Conservation (phyloP, 129 eudicot species). For the Erigeron canadensis region DNA sequence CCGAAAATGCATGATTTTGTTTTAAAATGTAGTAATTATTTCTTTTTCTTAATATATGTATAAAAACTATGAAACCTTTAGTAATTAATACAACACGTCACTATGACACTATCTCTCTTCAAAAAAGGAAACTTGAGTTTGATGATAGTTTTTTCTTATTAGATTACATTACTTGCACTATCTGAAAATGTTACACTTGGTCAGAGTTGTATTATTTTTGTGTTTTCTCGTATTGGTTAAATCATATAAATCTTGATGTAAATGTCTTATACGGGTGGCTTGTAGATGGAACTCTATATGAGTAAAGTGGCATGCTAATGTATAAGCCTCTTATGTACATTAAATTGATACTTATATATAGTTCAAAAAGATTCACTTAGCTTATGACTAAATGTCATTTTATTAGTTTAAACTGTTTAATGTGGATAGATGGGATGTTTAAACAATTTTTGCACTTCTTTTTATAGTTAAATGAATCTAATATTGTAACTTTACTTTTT, state of each 20-base stretch:
- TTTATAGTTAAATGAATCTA: neutral
- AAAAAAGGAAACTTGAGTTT: neutral
- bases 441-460: neutral
- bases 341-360: neutral
- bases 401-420: neutral
- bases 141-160: neutral
- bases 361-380: conserved; percentile 5
- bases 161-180: conserved; percentile 5
- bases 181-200: neutral
- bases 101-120: neutral
- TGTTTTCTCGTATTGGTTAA: no score
- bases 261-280: neutral
- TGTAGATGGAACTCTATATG: neutral
- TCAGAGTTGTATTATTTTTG: neutral
- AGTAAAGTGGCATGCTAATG: conserved; percentile 1
- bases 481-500: conserved; percentile 3
- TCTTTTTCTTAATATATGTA: neutral
- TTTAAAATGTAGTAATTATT: neutral
- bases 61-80: neutral
- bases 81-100: neutral
- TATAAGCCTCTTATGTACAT: neutral
- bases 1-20: neutral
- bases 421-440: neutral
- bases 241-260: neutral
- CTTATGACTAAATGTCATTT: neutral